A percentile compares a stretch with the other conserved stretches of the same genome.
Evolutionary conservation across 257 asterid genomes (phyloP).

Genomic region (Nicotiana sylvestris): DNA sequence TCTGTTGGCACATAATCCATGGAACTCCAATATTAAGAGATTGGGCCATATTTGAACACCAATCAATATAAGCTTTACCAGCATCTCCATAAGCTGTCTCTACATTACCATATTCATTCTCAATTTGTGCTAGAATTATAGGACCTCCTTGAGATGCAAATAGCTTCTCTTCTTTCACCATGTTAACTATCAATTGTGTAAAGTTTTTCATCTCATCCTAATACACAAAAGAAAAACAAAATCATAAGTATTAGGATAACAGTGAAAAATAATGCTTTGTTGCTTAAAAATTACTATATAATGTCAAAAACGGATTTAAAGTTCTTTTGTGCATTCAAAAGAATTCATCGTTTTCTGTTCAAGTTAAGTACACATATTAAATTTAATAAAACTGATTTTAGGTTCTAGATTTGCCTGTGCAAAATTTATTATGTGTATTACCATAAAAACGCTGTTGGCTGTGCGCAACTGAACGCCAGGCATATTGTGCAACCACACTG

Average conservation of each 20-base stretch:
- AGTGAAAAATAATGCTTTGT: too few relatives aligned
- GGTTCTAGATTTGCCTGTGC: too few relatives aligned
- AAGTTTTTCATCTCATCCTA: conserved; percentile 72
- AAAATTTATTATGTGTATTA: neutral
- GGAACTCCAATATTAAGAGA: conserved; percentile 61
- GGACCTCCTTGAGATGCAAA: conserved; percentile 54
- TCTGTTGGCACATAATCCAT: conserved; percentile 80
- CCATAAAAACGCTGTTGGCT: conserved; percentile 45
- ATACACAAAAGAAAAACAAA: neutral
- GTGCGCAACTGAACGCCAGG: conserved; percentile 54
- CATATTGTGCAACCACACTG: conserved; percentile 61
- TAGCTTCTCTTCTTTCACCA: conserved; percentile 53
- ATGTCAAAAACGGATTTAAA: too few relatives aligned
- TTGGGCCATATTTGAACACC: conserved; percentile 60
- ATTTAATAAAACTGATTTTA: too few relatives aligned
- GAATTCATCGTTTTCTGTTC: too few relatives aligned
- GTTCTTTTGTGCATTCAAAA: too few relatives aligned
- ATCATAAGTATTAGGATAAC: too few relatives aligned
- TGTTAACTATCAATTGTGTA: conserved; percentile 50
- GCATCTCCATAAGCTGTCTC: conserved; percentile 44
- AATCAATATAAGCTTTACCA: conserved; percentile 51
- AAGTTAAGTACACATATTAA: too few relatives aligned
- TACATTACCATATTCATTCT: conserved; percentile 72
- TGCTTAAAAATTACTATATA: too few relatives aligned
- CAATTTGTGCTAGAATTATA: conserved; percentile 47